These are phyloP conservation scores for Trametopsis cervina DNA, from an alignment of 768 basidiomycete genomes.

Conservation along the genomic window DNA sequence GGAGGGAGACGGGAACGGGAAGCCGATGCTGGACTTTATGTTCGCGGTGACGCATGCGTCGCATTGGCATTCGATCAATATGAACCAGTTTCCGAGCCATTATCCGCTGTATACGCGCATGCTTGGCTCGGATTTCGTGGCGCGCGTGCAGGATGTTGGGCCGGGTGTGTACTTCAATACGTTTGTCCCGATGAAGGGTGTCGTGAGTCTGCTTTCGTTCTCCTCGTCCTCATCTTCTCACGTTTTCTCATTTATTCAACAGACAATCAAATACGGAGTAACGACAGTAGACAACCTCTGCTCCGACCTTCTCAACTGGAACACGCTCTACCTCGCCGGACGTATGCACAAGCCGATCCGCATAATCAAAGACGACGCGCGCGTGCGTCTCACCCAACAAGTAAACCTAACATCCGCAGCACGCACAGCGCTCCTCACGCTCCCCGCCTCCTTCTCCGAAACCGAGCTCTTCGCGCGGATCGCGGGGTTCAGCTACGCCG, in stretches of 20 bases:
- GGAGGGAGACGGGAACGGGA: too few species aligned
- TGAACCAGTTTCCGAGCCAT: slow-evolving; percentile 86
- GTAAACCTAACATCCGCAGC: slow-evolving; percentile 91
- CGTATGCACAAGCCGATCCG: slow-evolving; percentile 96
- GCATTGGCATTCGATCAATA: slow-evolving; percentile 95
- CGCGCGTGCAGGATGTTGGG: slow-evolving; percentile 60
- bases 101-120: slow-evolving; percentile 86
- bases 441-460: slow-evolving; percentile 79
- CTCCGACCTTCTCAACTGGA: slow-evolving; percentile 89
- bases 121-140: slow-evolving; percentile 79
- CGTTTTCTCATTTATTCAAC: slow-evolving; percentile 7
- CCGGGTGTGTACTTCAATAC: slow-evolving; percentile 98
- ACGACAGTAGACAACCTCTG: slow-evolving; percentile 88
- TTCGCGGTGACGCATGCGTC: slow-evolving; percentile 91
- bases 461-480: slow-evolving; percentile 79
- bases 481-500: slow-evolving; percentile 78
- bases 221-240: too few species aligned
- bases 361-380: slow-evolving; percentile 88
- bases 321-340: slow-evolving; percentile 87
- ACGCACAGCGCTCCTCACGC: slow-evolving; percentile 81
- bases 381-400: slow-evolving; percentile 86
- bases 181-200: slow-evolving; percentile 75
- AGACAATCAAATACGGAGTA: slow-evolving; percentile 96
- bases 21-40: slow-evolving; percentile 97
- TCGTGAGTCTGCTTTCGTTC: slow-evolving; percentile 47